phyloP scores from a whole-genome alignment of 495 filamentous ascomycete species.

The Penicillium macrosclerotiorum region DNA sequence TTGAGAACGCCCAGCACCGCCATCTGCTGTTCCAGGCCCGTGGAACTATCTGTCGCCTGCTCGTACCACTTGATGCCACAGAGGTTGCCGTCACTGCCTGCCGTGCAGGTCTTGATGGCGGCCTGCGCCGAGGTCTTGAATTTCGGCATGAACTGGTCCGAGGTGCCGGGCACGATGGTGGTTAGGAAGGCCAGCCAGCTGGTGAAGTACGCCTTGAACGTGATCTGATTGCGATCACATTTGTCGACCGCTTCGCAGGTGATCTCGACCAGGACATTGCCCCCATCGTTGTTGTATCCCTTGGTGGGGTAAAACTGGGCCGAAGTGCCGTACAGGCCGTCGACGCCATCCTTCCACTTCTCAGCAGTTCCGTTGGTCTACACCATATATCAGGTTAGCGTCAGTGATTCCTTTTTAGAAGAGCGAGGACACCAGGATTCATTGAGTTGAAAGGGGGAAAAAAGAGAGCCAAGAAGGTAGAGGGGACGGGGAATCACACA shows the following conservation, averaged over 20 bases:
- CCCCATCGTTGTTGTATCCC: conserved; percentile 40
- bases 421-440: neutral
- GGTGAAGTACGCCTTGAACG: conserved; percentile 73
- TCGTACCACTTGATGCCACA: conserved; percentile 55
- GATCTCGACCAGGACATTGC: conserved; percentile 61
- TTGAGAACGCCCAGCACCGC: conserved; percentile 56
- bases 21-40: conserved; percentile 59
- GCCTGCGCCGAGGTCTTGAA: conserved; percentile 55
- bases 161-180: conserved; percentile 64
- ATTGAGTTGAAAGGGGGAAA: too few relatives aligned
- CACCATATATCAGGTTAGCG: conserved; percentile 10
- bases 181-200: conserved; percentile 67
- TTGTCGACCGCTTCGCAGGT: conserved; percentile 64
- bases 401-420: neutral
- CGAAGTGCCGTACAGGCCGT: conserved; percentile 53
- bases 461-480: neutral
- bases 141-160: conserved; percentile 53
- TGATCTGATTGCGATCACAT: conserved; percentile 69
- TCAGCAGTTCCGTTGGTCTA: conserved; percentile 38
- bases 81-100: conserved; percentile 43
- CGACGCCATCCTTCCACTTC: conserved; percentile 56
- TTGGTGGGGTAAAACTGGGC: conserved; percentile 51
- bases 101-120: conserved; percentile 60
- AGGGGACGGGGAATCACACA: conserved; percentile 7
- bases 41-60: conserved; percentile 43